phyloP scores from a whole-genome alignment of 2,329 filamentous ascomycete genomes.

The Sporothrix brasiliensis region DNA sequence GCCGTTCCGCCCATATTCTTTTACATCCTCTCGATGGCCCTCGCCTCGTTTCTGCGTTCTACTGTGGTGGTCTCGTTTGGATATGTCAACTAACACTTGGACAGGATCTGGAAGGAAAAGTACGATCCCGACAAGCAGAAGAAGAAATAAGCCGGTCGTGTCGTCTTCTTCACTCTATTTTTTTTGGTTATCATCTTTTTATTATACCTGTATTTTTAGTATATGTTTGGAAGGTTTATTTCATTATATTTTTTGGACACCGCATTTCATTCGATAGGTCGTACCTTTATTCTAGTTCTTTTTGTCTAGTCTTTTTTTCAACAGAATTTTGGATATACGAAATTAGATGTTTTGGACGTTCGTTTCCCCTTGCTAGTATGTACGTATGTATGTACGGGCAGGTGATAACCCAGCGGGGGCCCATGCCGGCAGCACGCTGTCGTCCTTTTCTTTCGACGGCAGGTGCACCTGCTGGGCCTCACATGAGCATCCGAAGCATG shows the following conservation, averaged over 20 bases:
- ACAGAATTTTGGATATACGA: not conserved
- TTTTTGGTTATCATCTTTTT: not conserved
- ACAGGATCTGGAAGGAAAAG: slow-evolving; percentile 99
- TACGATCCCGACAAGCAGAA: slow-evolving; percentile 63
- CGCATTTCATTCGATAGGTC: not conserved
- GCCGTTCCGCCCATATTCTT: not conserved
- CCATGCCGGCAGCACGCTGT: not conserved
- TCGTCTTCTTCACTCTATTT: not conserved
- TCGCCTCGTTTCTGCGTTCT: slow-evolving; percentile 16
- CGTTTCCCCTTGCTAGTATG: not conserved
- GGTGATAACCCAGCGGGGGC: no score
- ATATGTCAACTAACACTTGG: slow-evolving; percentile 21
- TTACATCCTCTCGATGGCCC: not conserved
- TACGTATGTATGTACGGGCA: no score
- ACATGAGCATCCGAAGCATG: not conserved
- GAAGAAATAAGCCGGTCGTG: slow-evolving; percentile 37
- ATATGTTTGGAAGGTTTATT: not conserved
- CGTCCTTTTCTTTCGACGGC: not conserved
- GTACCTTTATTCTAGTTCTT: no score
- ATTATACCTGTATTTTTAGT: slow-evolving; percentile 6
- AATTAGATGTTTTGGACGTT: no score
- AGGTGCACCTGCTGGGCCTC: not conserved
- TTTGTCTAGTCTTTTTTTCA: no score
- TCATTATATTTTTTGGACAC: not conserved
- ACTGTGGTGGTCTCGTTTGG: not conserved